Evolutionary conservation across 805 yeast species (phyloP).

Genomic region (Sugiyamaella boreocaroliniensis): DNA sequence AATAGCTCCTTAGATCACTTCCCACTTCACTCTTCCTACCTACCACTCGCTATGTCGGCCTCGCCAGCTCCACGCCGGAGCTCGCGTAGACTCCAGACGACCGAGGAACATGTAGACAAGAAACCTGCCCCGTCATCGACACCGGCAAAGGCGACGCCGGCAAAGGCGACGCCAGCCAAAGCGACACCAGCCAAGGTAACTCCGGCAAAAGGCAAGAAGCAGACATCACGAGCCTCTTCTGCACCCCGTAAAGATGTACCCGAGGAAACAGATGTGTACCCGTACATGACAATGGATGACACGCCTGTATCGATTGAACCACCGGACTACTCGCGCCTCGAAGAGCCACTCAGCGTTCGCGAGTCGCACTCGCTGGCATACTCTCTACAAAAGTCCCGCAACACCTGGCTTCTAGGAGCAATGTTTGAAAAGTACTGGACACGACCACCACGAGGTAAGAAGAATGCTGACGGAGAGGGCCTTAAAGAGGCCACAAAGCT

Average conservation of each 20-base stretch:
- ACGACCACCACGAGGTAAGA: constrained; percentile 53
- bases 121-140: neutral
- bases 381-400: constrained; percentile 65
- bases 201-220: neutral
- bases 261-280: constrained; percentile 25
- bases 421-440: constrained; percentile 80
- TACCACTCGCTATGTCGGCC: neutral
- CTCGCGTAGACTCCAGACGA: constrained; percentile 1
- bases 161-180: neutral
- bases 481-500: constrained; percentile 86
- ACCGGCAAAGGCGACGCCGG: neutral
- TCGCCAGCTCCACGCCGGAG: constrained; percentile 5
- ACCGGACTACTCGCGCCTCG: constrained; percentile 60
- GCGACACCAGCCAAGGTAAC: too few relatives aligned
- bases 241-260: neutral
- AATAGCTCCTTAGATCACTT: too few relatives aligned
- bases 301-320: constrained; percentile 58
- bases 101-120: neutral
- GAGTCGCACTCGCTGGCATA: constrained; percentile 49
- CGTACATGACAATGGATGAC: constrained; percentile 58
- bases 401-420: constrained; percentile 54
- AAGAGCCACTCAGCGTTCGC: constrained; percentile 59
- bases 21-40: neutral
- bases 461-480: constrained; percentile 42
- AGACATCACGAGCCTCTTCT: neutral